phyloP scores from a whole-genome alignment of 352 stramenopile species.

The Pythium guiyangense region DNA sequence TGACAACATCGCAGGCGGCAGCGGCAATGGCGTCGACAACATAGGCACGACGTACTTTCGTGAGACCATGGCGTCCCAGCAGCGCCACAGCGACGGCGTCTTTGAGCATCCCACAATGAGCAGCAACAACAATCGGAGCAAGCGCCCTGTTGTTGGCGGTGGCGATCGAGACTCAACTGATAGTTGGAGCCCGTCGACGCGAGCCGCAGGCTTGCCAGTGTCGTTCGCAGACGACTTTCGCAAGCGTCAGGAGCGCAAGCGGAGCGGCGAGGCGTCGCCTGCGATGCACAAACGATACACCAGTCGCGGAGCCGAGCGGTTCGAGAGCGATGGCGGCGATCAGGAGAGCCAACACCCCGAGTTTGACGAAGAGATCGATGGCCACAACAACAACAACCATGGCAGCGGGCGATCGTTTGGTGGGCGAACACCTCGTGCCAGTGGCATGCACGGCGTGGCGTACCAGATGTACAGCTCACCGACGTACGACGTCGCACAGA shows the following conservation, averaged over 20 bases:
- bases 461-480: conserved; percentile 61
- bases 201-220: conserved; percentile 3
- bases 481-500: conserved; percentile 73
- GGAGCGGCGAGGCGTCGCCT: not conserved
- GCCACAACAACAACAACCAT: conserved; percentile 3
- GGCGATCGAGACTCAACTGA: not conserved
- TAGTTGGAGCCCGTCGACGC: conserved; percentile 11
- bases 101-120: not conserved
- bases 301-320: not conserved
- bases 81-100: conserved; percentile 8
- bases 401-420: not conserved
- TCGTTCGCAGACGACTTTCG: conserved; percentile 52
- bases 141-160: not conserved
- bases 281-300: not conserved
- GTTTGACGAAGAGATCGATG: conserved; percentile 19
- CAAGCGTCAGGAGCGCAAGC: conserved; percentile 41
- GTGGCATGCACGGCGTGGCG: conserved; percentile 2
- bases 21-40: conserved; percentile 13
- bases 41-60: conserved; percentile 30
- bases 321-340: conserved; percentile 15
- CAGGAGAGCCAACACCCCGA: conserved; percentile 12
- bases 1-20: not conserved
- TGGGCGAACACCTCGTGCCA: not conserved
- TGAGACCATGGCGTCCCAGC: conserved; percentile 26
- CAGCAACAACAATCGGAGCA: not conserved